Evolutionary conservation across 805 yeast genomes (phyloP).

Genomic region (Starmerella sp.): DNA sequence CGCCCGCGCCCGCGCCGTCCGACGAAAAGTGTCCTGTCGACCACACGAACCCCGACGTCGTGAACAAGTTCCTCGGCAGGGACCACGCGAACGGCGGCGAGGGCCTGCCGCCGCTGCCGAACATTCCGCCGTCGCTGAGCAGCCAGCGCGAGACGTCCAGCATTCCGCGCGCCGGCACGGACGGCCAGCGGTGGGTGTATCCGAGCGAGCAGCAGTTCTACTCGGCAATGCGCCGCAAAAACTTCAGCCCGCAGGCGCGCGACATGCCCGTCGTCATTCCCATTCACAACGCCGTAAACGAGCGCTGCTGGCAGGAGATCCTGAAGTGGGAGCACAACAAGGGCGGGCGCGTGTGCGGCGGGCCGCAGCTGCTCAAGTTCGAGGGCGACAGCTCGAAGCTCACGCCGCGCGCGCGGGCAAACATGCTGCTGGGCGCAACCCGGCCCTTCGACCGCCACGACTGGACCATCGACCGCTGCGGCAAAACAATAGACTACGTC

Average conservation of each 20-base stretch:
- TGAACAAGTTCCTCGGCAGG: constrained; percentile 13
- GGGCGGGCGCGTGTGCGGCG: constrained; percentile 50
- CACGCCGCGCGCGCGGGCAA: constrained; percentile 78
- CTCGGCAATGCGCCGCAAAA: constrained; percentile 86
- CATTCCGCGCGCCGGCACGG: constrained; percentile 64
- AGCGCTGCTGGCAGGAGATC: constrained; percentile 81
- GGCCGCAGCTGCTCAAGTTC: constrained; percentile 71
- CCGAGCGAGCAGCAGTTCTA: constrained; percentile 92
- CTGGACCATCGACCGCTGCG: constrained; percentile 83
- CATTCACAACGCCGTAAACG: constrained; percentile 87
- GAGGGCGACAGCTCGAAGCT: constrained; percentile 77
- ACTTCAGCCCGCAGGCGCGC: constrained; percentile 67
- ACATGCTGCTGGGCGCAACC: constrained; percentile 52
- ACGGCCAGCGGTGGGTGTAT: constrained; percentile 70
- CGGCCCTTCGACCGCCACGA: constrained; percentile 94
- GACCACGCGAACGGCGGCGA: constrained; percentile 29
- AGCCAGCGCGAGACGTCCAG: constrained; percentile 67
- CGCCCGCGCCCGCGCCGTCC: neutral
- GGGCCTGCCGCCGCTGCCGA: constrained; percentile 24
- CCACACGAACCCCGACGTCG: constrained; percentile 19
- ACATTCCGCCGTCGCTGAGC: constrained; percentile 36
- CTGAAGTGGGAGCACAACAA: constrained; percentile 58
- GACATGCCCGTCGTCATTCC: constrained; percentile 92
- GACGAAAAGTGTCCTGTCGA: constrained; percentile 19
- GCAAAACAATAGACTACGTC: constrained; percentile 72